Conservation (phyloP, 345 rosid species). For the Brassica carinata region DNA sequence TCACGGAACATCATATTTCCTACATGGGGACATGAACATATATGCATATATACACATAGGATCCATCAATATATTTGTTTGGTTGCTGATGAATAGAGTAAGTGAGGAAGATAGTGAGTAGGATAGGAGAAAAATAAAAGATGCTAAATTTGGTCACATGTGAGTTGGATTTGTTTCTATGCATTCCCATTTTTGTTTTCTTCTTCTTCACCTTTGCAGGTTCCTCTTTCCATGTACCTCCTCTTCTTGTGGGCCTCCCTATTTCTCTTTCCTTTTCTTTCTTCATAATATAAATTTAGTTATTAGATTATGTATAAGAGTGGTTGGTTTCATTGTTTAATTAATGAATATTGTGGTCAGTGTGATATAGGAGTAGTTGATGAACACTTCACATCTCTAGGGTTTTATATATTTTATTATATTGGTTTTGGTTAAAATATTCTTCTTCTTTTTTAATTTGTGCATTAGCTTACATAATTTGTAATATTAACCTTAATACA, state of each 20-base stretch:
- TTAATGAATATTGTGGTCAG: constrained; percentile 24
- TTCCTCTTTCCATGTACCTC: constrained; percentile 43
- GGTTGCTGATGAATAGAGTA: constrained; percentile 38
- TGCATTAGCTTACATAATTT: not conserved
- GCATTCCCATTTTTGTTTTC: constrained; percentile 45
- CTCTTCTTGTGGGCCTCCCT: constrained; percentile 29
- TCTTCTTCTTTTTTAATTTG: not conserved
- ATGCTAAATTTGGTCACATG: constrained; percentile 47
- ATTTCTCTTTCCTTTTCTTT: constrained; percentile 13
- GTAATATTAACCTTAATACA: not conserved
- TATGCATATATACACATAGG: constrained; percentile 42
- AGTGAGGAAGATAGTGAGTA: constrained; percentile 38
- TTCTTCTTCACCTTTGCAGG: constrained; percentile 44
- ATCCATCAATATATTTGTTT: constrained; percentile 42
- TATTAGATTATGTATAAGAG: constrained; percentile 23
- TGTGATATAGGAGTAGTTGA: constrained; percentile 39
- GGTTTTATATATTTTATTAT: constrained; percentile 6
- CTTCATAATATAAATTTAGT: not conserved
- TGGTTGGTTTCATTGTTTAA: constrained; percentile 33
- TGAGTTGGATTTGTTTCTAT: constrained; percentile 48
- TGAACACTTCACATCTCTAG: constrained; percentile 33
- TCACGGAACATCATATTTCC: constrained; percentile 38
- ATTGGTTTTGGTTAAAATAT: not conserved
- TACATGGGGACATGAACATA: constrained; percentile 34
- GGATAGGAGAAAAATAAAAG: constrained; percentile 38